Evolutionary conservation across 2,329 filamentous ascomycete species (phyloP), one percentile per base, ranked within the genome.

Genomic region (Tolypocladium nubicola): DNA sequence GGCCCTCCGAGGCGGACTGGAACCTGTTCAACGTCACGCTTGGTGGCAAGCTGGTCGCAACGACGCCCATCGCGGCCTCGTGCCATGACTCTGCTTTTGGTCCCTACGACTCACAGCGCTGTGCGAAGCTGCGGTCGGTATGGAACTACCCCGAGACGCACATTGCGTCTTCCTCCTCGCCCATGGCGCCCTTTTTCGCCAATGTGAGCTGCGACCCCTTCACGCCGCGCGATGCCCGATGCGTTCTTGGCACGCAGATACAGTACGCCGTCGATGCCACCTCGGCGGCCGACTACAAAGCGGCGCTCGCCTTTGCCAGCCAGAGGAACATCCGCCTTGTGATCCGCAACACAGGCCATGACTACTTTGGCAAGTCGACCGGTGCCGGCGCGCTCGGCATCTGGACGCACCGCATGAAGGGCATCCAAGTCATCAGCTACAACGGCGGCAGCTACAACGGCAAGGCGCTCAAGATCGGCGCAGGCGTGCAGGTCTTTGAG

Each of bases 11-110:
- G 0, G 53, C 62, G 1, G 66, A 68, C 5, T 86, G 83, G 82
- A 60, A 69, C 8, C 56, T 62, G 0, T 75, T 86, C 55, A 84
- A 86, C 62, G 56, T 65, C 16, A 76, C 81, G 1, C 69, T 85
- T 2, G 69, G 71, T 26, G 81, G 79, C 1, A 71, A 69, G 5
- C 69, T 86, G 35, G 70, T 85, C 47, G 72, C 75, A 13, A 82
- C 79, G 0, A 67, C 77, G 2, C 82, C 83, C 0, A 63, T 84
- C 3, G 82, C 74, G 0, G 66, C 75, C 2, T 70, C 76, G 0
- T 86, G 82, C 63, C 82, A 85, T 61, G 69, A 73, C 38, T 71
- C 68, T 7, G 62, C 62, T 21, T 82, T 79, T 62, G 67, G 82
- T 2, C 7, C 26, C 16, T 35, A 50, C 19, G 19, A 50, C 19